These are phyloP conservation scores for Hawksworthiomyces lignivorus DNA, from an alignment of 2,329 filamentous ascomycete species.

Conservation along the genomic window DNA sequence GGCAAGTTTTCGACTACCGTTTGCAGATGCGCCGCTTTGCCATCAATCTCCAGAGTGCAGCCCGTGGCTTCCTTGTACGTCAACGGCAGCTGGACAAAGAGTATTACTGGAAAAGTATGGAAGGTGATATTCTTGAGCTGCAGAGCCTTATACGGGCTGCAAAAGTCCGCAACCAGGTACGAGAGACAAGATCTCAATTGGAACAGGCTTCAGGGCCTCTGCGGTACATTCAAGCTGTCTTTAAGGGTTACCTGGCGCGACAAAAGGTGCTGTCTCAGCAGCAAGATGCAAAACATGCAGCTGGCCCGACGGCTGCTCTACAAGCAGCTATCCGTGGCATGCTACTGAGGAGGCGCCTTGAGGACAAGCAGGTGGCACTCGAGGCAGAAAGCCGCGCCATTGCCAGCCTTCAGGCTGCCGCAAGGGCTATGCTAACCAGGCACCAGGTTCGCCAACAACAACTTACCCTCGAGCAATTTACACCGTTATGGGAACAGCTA, in stretches of 20 bases:
- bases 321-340: constrained; percentile 63
- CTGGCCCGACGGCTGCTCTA: constrained; percentile 47
- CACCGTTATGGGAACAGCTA: constrained; percentile 42
- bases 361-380: constrained; percentile 45
- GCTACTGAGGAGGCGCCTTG: constrained; percentile 50
- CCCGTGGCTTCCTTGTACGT: constrained; percentile 68
- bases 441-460: constrained; percentile 43
- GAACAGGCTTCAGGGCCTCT: constrained; percentile 56
- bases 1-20: constrained; percentile 76
- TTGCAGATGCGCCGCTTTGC: constrained; percentile 78
- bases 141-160: constrained; percentile 73
- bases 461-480: constrained; percentile 42
- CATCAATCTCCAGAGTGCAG: constrained; percentile 67
- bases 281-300: constrained; percentile 43
- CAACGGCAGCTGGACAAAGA: constrained; percentile 54
- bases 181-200: constrained; percentile 50
- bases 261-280: constrained; percentile 49
- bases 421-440: constrained; percentile 55
- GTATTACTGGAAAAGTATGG: constrained; percentile 60
- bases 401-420: constrained; percentile 55
- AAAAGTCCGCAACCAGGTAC: constrained; percentile 53
- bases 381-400: constrained; percentile 43
- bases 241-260: constrained; percentile 60
- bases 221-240: constrained; percentile 55
- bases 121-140: constrained; percentile 65